Evolutionary conservation across 106 monocot species (phyloP), one percentile per base, ranked within the genome.

Genomic region (Phalaenopsis aphrodite): DNA sequence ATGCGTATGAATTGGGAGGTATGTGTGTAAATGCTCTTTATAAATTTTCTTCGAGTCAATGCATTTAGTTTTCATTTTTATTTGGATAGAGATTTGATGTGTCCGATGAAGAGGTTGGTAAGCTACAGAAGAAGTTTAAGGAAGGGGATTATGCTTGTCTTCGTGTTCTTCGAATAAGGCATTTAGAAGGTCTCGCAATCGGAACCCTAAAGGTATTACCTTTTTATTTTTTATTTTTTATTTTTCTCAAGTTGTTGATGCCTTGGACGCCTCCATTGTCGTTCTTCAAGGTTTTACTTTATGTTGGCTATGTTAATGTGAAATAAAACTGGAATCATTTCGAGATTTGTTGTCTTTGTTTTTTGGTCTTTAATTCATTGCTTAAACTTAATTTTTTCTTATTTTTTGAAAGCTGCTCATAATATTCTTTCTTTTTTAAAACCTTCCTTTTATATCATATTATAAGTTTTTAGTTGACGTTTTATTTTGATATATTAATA

Each of bases 141-240:
- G 89, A 87, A 84, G 92, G 89, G 2, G 79, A 57, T 81, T 37
- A 57, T 81, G 83, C 88, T 81, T 91, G 98, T 81, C 84, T 92
- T 77, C 98, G 98, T 67, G 24, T 99, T 82, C 82, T 89, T 83
- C 93, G 91, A 79, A 64, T 88, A 15, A 89, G 86, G 67, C 77
- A 87, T 87, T 82, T 99, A 55, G 98, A 99, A 86, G 98, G 98
- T 73, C 57, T 95, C 30, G 92, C 93, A 76, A 83, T 88, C 14
- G 95, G 91, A 41, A 99, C 94, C 45, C 78, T 93, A 45, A 99
- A 99, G 89, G 98, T 94, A 86, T n/a, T 65, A 3, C 73, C 49
- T 72, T 42, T 43, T 14, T 23, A 24, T 24, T 24, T 0, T 0
- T 30, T 30, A 30, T 30, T 30, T 23, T 65, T 65, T 65, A 65